These are phyloP conservation scores for Irpex rosettiformis DNA, from an alignment of 1,284 basidiomycete genomes.

Conservation along the genomic window DNA sequence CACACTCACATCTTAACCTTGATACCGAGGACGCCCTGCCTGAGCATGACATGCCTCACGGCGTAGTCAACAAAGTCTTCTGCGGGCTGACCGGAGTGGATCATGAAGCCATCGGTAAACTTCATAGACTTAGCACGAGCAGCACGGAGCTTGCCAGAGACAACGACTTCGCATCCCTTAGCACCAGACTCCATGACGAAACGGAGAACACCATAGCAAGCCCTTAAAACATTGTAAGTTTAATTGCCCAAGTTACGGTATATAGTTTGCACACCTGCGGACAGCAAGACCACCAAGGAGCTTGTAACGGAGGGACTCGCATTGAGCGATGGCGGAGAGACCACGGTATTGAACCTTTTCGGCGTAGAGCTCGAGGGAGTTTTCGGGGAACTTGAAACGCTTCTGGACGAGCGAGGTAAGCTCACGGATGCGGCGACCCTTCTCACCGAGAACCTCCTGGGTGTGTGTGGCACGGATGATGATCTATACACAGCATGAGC, in stretches of 20 bases:
- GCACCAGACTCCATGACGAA: conserved; percentile 99
- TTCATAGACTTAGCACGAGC: conserved; percentile 99
- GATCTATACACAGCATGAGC: conserved; percentile 53
- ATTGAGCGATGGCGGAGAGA: conserved; percentile 98
- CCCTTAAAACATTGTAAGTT: conserved; percentile 45
- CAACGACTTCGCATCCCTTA: conserved; percentile 99
- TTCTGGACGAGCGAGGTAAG: conserved; percentile 98
- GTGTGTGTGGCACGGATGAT: conserved; percentile 99
- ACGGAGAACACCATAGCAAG: conserved; percentile 99
- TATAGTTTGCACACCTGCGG: conserved; percentile 66
- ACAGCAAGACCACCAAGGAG: conserved; percentile 99
- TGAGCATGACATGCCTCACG: conserved; percentile 96
- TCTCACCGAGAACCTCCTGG: conserved; percentile 99
- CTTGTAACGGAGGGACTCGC: conserved; percentile 99
- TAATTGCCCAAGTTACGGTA: neutral
- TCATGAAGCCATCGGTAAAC: conserved; percentile 99
- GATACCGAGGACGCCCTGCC: conserved; percentile 99
- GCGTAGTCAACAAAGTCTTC: conserved; percentile 98
- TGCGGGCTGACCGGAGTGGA: conserved; percentile 99
- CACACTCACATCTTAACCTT: conserved; percentile 93
- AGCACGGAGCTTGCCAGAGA: conserved; percentile 99
- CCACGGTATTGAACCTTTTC: conserved; percentile 99
- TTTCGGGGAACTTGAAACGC: conserved; percentile 99
- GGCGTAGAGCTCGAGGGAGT: conserved; percentile 98
- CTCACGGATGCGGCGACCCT: conserved; percentile 99